These are phyloP conservation scores for Periconia macrospinosa DNA, from an alignment of 2,329 filamentous ascomycete species.

Conservation along the genomic window DNA sequence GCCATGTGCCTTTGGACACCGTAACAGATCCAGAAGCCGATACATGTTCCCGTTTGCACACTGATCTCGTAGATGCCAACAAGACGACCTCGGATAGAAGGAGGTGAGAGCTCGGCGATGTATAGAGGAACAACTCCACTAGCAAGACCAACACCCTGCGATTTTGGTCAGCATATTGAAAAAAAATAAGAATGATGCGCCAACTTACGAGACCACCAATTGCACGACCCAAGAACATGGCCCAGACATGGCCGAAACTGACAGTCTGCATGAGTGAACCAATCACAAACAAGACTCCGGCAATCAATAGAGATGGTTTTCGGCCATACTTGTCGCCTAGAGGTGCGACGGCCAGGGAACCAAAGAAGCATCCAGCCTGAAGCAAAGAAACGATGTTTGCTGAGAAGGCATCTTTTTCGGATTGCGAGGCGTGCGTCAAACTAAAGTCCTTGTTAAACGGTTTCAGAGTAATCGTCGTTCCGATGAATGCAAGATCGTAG, in stretches of 20 bases:
- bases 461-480: slow-evolving; percentile 55
- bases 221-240: no score
- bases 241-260: no score
- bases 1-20: slow-evolving; percentile 44
- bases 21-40: slow-evolving; percentile 48
- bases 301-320: no score
- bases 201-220: no score
- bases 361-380: no score
- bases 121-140: slow-evolving; percentile 42
- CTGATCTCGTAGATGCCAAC: slow-evolving; percentile 69
- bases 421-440: slow-evolving; percentile 7
- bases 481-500: slow-evolving; percentile 59
- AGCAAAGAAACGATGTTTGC: no score
- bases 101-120: slow-evolving; percentile 53
- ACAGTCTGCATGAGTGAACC: no score
- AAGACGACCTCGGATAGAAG: slow-evolving; percentile 64
- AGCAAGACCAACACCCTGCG: slow-evolving; percentile 43
- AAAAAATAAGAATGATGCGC: no score
- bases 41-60: slow-evolving; percentile 63
- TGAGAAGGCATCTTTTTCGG: no score
- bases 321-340: no score
- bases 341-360: no score
- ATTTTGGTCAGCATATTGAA: slow-evolving; percentile 30
- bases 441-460: slow-evolving; percentile 53
- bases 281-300: no score